Evolutionary conservation across 805 yeast species (phyloP).

Genomic region (Hanseniaspora pseudoguilliermondii): DNA sequence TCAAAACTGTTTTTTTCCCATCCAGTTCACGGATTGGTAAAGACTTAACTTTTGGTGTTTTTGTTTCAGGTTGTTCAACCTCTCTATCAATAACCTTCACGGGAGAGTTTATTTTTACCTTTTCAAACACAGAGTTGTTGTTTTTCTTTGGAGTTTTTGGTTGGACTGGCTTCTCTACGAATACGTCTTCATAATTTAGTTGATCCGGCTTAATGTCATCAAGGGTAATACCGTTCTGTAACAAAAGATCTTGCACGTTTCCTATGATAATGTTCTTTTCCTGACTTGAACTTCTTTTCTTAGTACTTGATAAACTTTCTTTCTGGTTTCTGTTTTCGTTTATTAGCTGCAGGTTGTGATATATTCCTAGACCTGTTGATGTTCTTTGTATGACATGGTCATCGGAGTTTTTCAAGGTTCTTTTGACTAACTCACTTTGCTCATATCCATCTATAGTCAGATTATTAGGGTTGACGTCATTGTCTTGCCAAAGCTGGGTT

Average conservation of each 20-base stretch:
- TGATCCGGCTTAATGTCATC: background rate
- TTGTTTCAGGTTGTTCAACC: background rate
- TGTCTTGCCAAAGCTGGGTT: background rate
- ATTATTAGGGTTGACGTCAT: background rate
- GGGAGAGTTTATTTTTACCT: conserved; percentile 1
- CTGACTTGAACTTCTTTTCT: background rate
- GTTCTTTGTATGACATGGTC: conserved; percentile 9
- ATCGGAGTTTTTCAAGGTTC: background rate
- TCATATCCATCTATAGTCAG: background rate
- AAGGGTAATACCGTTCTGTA: background rate
- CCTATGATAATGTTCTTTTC: conserved; percentile 2
- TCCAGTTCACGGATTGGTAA: background rate
- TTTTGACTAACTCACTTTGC: background rate
- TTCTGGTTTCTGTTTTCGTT: background rate
- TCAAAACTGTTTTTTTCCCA: background rate
- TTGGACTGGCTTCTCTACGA: no score
- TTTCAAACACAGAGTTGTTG: background rate
- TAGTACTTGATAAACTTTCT: background rate
- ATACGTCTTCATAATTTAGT: background rate
- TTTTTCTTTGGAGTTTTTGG: conserved; percentile 1
- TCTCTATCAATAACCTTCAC: conserved; percentile 1
- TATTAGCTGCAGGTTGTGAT: background rate
- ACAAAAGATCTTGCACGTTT: conserved; percentile 2
- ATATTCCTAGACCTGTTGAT: conserved; percentile 3
- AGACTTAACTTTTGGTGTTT: background rate